phyloP scores from a whole-genome alignment of 1,284 basidiomycete genomes.

The Heterobasidion parviporum region DNA sequence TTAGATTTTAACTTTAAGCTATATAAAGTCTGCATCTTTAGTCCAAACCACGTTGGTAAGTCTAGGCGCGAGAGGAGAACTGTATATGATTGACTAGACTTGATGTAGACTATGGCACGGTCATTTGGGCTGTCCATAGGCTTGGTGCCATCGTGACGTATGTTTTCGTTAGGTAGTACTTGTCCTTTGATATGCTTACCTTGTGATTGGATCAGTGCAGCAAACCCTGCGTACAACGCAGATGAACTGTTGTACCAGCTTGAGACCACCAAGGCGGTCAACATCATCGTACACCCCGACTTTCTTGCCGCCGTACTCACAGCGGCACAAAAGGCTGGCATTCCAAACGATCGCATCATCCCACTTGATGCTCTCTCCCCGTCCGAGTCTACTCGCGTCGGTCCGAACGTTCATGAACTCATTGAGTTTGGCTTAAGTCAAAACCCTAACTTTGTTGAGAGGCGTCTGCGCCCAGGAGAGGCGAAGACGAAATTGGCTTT shows the following conservation, averaged over 20 bases:
- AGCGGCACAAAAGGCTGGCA: slow-evolving; percentile 40
- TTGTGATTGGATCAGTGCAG: slow-evolving; percentile 24
- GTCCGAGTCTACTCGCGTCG: slow-evolving; percentile 4
- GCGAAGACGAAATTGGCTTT: slow-evolving; percentile 64
- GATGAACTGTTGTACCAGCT: slow-evolving; percentile 64
- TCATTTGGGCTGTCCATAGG: slow-evolving; percentile 69
- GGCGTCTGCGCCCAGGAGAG: slow-evolving; percentile 51
- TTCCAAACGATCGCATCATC: slow-evolving; percentile 48
- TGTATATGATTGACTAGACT: background rate
- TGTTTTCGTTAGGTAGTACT: slow-evolving; percentile 13
- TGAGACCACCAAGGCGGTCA: slow-evolving; percentile 41
- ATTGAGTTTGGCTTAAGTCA: slow-evolving; percentile 42
- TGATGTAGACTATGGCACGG: slow-evolving; percentile 56
- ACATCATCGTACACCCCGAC: slow-evolving; percentile 53
- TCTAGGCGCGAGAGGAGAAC: background rate
- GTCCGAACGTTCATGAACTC: slow-evolving; percentile 42
- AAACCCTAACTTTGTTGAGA: slow-evolving; percentile 36
- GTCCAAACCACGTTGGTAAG: slow-evolving; percentile 60
- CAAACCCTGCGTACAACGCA: slow-evolving; percentile 62
- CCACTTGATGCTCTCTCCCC: slow-evolving; percentile 32
- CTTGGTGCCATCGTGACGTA: slow-evolving; percentile 54
- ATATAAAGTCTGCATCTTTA: slow-evolving; percentile 52
- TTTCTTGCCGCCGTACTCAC: slow-evolving; percentile 39
- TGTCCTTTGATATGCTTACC: slow-evolving; percentile 24
- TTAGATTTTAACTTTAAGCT: background rate